Base-by-base conservation (phyloP, 305 asterid species). In the Fraxinus floribunda region DNA sequence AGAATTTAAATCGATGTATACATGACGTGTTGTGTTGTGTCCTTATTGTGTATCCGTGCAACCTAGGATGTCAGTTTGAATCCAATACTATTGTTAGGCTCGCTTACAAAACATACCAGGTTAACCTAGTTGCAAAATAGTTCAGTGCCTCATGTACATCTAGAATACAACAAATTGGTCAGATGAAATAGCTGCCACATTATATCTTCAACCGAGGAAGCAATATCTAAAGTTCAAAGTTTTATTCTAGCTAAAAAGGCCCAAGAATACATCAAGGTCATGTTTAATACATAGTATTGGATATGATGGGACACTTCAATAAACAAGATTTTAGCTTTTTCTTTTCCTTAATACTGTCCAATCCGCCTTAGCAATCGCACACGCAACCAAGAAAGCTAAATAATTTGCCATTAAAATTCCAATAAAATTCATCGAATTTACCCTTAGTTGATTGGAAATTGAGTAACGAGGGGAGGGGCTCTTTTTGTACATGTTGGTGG, bases 221-320 rank as follows among this genome's bases (percentile, higher is more conserved):
- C 78, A 75, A 49, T 8, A 74, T 30, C 52, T 77, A 75, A 64
- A 35, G 7, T 79, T 76, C 77, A 55, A 79, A 76, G 46, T 79
- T 34, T 8, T 55, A 79, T 22, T 55, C 66, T 55, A 55, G 66
- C 24, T 55, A 55, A 55, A 55, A 55, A 55, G 26, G 66, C 66
- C 66, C 26, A 18, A 55, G 66, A 55, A n/a, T 55, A n/a, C 66
- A 55, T 18, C 18, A 55, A 55, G 26, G 24, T 55, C 10, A 18
- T 55, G 66, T 55, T 55, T 18, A 55, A 7, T n/a, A n/a, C 26
- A 55, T 55, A 55, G 66, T 55, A 55, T 55, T 55, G 26, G 24
- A 55, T 55, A 55, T 8, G 24, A n/a, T 55, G 11, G 10, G 10
- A 55, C 66, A 55, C 10, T n/a, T 1, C 24, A n/a, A 55, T 16